Evolutionary conservation across 306 rosid species (phyloP).

Genomic region (Cyamopsis tetragonoloba): DNA sequence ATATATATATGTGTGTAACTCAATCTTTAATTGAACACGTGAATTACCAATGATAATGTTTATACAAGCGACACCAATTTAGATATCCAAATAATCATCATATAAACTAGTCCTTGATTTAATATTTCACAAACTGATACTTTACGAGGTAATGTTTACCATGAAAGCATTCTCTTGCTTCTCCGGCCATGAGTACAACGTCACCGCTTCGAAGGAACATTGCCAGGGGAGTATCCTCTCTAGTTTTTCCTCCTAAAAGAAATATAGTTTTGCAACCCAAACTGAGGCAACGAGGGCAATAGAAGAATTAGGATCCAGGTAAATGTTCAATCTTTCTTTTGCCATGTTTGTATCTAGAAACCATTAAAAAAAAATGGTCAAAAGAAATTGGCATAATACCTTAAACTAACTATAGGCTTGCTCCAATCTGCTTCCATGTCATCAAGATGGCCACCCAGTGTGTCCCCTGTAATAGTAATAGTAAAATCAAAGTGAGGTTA

Average conservation of each 20-base stretch:
- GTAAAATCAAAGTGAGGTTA: background rate
- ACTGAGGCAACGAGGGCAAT: constrained; percentile 33
- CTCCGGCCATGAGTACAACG: constrained; percentile 92
- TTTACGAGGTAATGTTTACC: constrained; percentile 42
- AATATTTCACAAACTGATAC: background rate
- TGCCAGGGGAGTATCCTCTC: constrained; percentile 77
- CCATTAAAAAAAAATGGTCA: background rate
- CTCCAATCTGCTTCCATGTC: constrained; percentile 99
- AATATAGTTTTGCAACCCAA: constrained; percentile 97
- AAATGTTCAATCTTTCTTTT: constrained; percentile 8
- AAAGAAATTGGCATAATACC: constrained; percentile 39
- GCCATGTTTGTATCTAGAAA: background rate
- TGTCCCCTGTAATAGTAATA: constrained; percentile 57
- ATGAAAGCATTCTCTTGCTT: constrained; percentile 90
- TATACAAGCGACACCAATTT: background rate
- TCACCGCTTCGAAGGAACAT: constrained; percentile 98
- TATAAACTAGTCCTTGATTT: background rate
- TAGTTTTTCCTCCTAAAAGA: constrained; percentile 83
- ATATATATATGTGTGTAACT: too few relatives aligned
- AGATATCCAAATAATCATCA: constrained; percentile 15
- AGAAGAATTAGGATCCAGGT: constrained; percentile 16
- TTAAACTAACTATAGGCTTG: constrained; percentile 83
- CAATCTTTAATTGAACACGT: background rate
- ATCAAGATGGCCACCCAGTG: constrained; percentile 94
- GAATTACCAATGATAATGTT: background rate